Base-by-base conservation (phyloP, 495 filamentous ascomycete species). In the Filosporella fistucella region DNA sequence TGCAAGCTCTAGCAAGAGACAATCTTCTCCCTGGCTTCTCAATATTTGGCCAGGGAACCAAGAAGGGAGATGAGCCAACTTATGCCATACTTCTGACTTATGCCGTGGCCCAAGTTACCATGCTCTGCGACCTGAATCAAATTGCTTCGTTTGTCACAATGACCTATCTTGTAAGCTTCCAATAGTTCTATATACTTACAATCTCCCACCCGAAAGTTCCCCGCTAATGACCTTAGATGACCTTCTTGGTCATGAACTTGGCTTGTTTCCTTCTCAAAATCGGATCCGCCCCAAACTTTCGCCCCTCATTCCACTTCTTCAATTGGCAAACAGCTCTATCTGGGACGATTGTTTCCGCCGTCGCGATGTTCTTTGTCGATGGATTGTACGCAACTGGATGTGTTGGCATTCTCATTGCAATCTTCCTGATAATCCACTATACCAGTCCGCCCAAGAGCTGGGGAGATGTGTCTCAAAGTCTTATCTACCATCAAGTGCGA, bases 401-500 rank as follows among this genome's bases (percentile, higher is more conserved):
- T 43, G 84, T 91, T 35, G 82, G 72, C 4, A 71, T 91, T 9
- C 62, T 94, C 8, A 70, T 91, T 9, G 61, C 86, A 12, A 70
- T 95, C 14, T 95, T 95, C 60, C 67, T 91, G 13, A 59, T 95
- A 37, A 91, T 95, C 30, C 89, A 95, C 57, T 95, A 90, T 55
- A 81, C 76, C 12, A 86, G 84, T 30, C 86, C 88, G 4, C 89
- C 89, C 0, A 95, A 93, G 58, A 76, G 84, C 8, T 95, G 89
- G 88, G 89, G 89, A 1, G 89, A 95, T 65, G 88, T 95, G 28
- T 88, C 85, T 25, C 89, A 95, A 56, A 88, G 83, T 59, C 66
- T 95, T 44, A 95, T 95, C 39, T 95, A 93, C 56, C 89, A 95
- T 55, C 89, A 95, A 66, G 89, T 95, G 5, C 77, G 89, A 41